Evolutionary conservation across 352 stramenopile species (phyloP), one percentile per base, ranked within the genome.

Genomic region (Globisporangium canariense): DNA sequence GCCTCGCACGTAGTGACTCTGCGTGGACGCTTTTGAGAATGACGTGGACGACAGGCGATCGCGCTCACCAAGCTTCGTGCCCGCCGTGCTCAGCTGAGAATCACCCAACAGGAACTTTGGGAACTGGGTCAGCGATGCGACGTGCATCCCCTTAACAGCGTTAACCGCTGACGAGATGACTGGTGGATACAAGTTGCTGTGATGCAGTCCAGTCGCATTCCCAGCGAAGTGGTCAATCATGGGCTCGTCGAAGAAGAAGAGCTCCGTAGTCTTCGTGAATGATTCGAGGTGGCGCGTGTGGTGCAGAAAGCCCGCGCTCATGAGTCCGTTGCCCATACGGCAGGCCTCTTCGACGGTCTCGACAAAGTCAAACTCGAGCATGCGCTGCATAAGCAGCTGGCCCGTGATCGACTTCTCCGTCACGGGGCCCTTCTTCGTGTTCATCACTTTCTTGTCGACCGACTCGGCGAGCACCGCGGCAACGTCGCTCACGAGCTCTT

Each of bases 281-380:
- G 69, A 67, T 28, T 74, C 59, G 3, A 76, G 57, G 66, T 90
- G 80, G 3, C 71, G 68, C 6, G 58, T 56, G 54, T 93, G 83
- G 34, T 93, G 83, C 20, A 93, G 55, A n/a, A 88, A 76, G 9
- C 81, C 80, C 10, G 77, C 68, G 60, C 79, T 86, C 78, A 91
- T 83, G 22, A 93, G 66, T 0, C 73, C 81, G 46, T 88, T 87
- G 32, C 83, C 80, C 36, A 86, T 43, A 0, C 83, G 75, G 53
- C 76, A 74, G 14, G 76, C 78, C 62, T 92, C 79, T 18, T 71
- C 69, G 11, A 74, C 64, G 0, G 68, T 81, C 43, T 77, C 67
- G 38, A 90, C 81, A 40, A 80, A 77, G 36, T 79, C 75, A 13
- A 83, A 69, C 61, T 83, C 69, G 7, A 90, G 57, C 80, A 93